Evolutionary conservation across 163 green algal genomes (phyloP), one percentile per base, ranked within the genome.

Genomic region (Scenedesmus sp.): DNA sequence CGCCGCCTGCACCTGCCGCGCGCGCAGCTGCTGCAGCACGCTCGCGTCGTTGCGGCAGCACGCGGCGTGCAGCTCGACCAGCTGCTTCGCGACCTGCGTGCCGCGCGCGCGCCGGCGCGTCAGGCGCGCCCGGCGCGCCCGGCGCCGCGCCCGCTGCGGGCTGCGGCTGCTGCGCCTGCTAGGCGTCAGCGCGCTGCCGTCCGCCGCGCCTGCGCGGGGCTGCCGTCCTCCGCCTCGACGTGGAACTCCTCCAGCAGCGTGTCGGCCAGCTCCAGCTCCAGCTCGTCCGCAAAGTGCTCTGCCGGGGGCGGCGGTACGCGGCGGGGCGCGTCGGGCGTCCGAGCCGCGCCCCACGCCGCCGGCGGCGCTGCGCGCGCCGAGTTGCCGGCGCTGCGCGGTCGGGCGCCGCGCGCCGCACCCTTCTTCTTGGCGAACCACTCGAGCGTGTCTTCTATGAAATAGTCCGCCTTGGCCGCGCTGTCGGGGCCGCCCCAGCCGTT

Each of bases 401-500:
- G n/a, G n/a, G n/a, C n/a, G n/a, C n/a, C n/a, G n/a, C n/a, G 20
- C 0, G 63, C 63, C 39, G 24, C 64, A 95, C 92, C 92, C 77
- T 92, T 95, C 13, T 87, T 86, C 4, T 71, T 83, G 74, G 94
- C 95, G 51, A 97, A 98, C 93, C 93, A 98, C 0, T 89, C 42
- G 10, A 97, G 45, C 4, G 94, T 84, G 10, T 98, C 91, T 7
- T 89, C 60, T 39, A 91, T 83, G 11, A 98, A 67, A 13, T 86
- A 70, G 20, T 93, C 50, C 17, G 89, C 93, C 72, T 98, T 98
- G 14, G 93, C 84, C 4, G 22, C 58, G 63, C 90, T 96, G 50
- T 88, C 73, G 44, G 63, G 58, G 0, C 95, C 95, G 1, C 95
- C 95, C 94, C 94, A 98, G 65, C 94, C 79, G 70, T 97, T 94